A percentile compares a stretch with the other conserved stretches of the same genome.
Evolutionary conservation across 108 stramenopile genomes (phyloP).

Genomic region (Fragilariopsis cylindrus): DNA sequence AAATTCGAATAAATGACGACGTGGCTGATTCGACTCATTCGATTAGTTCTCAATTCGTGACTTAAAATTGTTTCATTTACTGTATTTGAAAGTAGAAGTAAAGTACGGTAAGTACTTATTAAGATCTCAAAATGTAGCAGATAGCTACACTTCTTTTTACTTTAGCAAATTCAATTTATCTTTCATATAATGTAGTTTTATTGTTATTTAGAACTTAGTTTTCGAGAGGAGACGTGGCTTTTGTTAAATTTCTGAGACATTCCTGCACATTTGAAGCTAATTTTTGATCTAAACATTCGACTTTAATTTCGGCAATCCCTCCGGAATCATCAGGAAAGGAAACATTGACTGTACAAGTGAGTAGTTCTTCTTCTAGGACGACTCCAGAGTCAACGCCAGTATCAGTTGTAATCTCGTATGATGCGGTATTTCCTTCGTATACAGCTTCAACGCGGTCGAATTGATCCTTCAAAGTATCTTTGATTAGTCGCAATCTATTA

Average conservation of each 20-base stretch:
- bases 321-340: conserved; percentile 51
- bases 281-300: conserved; percentile 76
- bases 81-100: no score
- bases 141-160: no score
- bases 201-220: not conserved
- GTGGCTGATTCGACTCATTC: no score
- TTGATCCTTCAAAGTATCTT: conserved; percentile 69
- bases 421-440: conserved; percentile 69
- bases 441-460: conserved; percentile 78
- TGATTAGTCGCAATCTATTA: conserved; percentile 50
- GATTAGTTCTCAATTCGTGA: no score
- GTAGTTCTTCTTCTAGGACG: conserved; percentile 38
- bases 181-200: no score
- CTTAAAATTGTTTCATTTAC: no score
- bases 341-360: conserved; percentile 67
- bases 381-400: conserved; percentile 37
- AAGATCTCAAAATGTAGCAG: no score
- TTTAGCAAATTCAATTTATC: no score
- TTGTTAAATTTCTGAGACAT: conserved; percentile 57
- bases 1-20: no score
- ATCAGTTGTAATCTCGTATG: conserved; percentile 79
- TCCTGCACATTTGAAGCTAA: conserved; percentile 73
- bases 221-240: conserved; percentile 5
- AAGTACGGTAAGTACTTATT: no score
- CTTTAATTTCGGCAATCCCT: conserved; percentile 63